Conservation (phyloP, 2,329 filamentous ascomycete genomes). For the Colletotrichum endophyticum region DNA sequence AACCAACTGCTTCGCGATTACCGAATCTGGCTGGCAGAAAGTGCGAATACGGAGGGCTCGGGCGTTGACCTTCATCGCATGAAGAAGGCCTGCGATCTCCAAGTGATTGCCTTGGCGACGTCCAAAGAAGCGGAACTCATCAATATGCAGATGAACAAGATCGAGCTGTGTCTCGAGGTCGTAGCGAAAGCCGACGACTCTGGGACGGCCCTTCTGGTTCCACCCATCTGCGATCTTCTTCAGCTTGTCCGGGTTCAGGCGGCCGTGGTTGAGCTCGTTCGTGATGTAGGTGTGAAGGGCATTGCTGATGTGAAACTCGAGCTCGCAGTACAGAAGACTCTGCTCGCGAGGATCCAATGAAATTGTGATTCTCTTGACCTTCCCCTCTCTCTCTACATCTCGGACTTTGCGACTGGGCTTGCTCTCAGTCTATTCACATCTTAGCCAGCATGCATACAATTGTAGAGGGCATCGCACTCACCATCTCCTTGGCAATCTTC, state of each 20-base stretch:
- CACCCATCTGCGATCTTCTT: constrained; percentile 57
- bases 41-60: constrained; percentile 58
- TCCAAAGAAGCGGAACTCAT: constrained; percentile 61
- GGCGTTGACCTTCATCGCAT: constrained; percentile 58
- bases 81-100: constrained; percentile 52
- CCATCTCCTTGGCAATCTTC: constrained; percentile 60
- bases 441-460: background rate
- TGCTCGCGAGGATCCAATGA: constrained; percentile 62
- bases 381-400: constrained; percentile 28
- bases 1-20: constrained; percentile 62
- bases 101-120: constrained; percentile 44
- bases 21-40: constrained; percentile 62
- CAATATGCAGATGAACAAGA: constrained; percentile 52
- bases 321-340: constrained; percentile 63
- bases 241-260: constrained; percentile 55
- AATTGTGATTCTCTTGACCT: constrained; percentile 42
- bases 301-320: constrained; percentile 59
- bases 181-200: constrained; percentile 62
- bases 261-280: constrained; percentile 59
- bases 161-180: constrained; percentile 67
- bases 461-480: constrained; percentile 31
- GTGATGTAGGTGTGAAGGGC: constrained; percentile 58
- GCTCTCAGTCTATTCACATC: constrained; percentile 37
- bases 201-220: constrained; percentile 57
- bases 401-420: constrained; percentile 36